Conservation (phyloP, 2,329 filamentous ascomycete species). For the Hypoxylon sp. region DNA sequence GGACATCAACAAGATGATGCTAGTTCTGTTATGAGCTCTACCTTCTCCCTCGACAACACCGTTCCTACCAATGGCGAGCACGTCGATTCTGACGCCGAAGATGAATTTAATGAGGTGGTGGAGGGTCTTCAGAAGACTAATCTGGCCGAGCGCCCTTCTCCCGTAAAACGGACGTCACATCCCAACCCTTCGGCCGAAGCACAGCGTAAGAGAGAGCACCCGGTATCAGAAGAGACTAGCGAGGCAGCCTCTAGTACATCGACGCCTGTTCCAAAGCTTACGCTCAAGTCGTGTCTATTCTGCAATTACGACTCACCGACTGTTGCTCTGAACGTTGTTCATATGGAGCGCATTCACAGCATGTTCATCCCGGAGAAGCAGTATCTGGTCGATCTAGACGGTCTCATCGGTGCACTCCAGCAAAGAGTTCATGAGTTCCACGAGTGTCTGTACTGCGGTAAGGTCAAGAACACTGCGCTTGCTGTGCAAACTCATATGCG, state of each 20-base stretch:
- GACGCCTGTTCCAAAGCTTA: constrained; percentile 55
- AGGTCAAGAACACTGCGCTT: constrained; percentile 79
- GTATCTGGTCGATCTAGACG: constrained; percentile 85
- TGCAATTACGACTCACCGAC: constrained; percentile 88
- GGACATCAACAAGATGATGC: constrained; percentile 68
- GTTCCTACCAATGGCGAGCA: constrained; percentile 61
- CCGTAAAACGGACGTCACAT: constrained; percentile 66
- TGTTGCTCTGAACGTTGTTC: constrained; percentile 78
- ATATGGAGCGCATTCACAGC: constrained; percentile 94
- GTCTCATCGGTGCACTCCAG: constrained; percentile 81
- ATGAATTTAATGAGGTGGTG: constrained; percentile 81
- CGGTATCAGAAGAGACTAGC: constrained; percentile 52
- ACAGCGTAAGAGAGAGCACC: constrained; percentile 61
- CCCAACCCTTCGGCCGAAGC: constrained; percentile 58
- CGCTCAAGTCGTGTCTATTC: constrained; percentile 79
- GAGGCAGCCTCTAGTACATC: constrained; percentile 59
- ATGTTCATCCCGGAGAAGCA: constrained; percentile 94
- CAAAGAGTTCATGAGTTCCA: constrained; percentile 82
- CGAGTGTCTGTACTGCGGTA: constrained; percentile 90
- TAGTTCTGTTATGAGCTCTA: constrained; percentile 88
- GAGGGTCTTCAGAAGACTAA: constrained; percentile 78
- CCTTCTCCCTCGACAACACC: constrained; percentile 89
- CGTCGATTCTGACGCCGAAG: constrained; percentile 75
- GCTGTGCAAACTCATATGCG: constrained; percentile 97
- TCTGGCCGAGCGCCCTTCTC: constrained; percentile 55